These are phyloP conservation scores for Scedosporium dehoogii DNA, from an alignment of 2,329 filamentous ascomycete genomes.

Conservation along the genomic window DNA sequence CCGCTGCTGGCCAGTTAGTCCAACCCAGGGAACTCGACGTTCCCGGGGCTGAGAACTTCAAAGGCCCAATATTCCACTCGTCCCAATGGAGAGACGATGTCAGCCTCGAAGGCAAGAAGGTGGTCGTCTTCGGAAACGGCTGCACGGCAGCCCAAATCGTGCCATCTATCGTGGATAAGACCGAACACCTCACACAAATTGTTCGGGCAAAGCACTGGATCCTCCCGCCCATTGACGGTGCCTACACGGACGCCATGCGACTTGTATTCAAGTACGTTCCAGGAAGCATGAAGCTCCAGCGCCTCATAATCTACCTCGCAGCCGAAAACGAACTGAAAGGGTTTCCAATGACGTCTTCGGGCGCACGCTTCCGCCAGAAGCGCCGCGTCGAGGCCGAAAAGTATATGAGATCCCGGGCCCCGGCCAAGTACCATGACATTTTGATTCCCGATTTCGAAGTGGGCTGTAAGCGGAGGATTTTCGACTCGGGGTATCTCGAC, in stretches of 20 bases:
- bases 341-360: constrained; percentile 23
- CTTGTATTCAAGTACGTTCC: constrained; percentile 30
- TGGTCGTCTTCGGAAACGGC: constrained; percentile 29
- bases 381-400: constrained; percentile 24
- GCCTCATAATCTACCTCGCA: constrained; percentile 13
- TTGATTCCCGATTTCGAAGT: constrained; percentile 22
- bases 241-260: constrained; percentile 29
- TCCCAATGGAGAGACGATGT: constrained; percentile 26
- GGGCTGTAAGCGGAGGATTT: constrained; percentile 36
- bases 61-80: background rate
- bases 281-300: constrained; percentile 18
- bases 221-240: constrained; percentile 11
- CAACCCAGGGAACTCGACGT: background rate
- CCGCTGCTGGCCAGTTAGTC: constrained; percentile 11
- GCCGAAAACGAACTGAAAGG: constrained; percentile 31
- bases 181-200: constrained; percentile 30
- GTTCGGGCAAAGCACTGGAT: constrained; percentile 37
- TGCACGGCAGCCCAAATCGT: constrained; percentile 38
- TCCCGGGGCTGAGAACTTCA: background rate
- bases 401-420: constrained; percentile 32
- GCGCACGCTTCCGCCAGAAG: constrained; percentile 16
- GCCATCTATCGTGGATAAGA: constrained; percentile 23
- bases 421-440: constrained; percentile 29
- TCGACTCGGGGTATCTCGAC: constrained; percentile 35
- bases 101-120: constrained; percentile 24